phyloP scores from a whole-genome alignment of 768 basidiomycete species.

The Jaapia argillacea region DNA sequence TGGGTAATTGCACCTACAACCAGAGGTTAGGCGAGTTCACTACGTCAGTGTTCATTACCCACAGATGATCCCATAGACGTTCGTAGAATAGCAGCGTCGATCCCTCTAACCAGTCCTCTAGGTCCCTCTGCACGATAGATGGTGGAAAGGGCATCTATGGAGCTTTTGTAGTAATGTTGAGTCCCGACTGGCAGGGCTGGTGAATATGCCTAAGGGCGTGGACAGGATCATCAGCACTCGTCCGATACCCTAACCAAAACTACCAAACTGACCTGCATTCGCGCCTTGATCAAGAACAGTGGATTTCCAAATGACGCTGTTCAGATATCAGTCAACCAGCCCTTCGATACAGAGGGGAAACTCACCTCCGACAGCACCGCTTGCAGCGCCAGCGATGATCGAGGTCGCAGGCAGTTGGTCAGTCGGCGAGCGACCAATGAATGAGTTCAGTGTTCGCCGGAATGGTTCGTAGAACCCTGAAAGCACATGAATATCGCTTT shows the following conservation, averaged over 20 bases:
- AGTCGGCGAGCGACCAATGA: constrained; percentile 51
- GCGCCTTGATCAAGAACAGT: constrained; percentile 90
- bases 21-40: constrained; percentile 4
- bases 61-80: constrained; percentile 94
- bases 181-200: constrained; percentile 90
- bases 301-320: constrained; percentile 78
- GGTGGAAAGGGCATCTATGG: constrained; percentile 69
- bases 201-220: constrained; percentile 67
- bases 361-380: constrained; percentile 85
- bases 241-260: no score
- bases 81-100: constrained; percentile 87
- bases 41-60: constrained; percentile 7
- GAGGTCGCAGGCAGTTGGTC: constrained; percentile 72
- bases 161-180: constrained; percentile 85
- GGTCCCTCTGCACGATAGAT: constrained; percentile 73
- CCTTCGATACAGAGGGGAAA: background rate
- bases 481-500: background rate
- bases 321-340: background rate
- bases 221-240: constrained; percentile 1
- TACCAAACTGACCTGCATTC: constrained; percentile 77
- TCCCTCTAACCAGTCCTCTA: constrained; percentile 78
- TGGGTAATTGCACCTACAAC: constrained; percentile 83
- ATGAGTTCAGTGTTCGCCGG: constrained; percentile 55
- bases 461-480: constrained; percentile 97
- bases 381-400: constrained; percentile 77